These are phyloP conservation scores for Scenedesmus sp. DNA, from an alignment of 163 green algal species.

Conservation along the genomic window DNA sequence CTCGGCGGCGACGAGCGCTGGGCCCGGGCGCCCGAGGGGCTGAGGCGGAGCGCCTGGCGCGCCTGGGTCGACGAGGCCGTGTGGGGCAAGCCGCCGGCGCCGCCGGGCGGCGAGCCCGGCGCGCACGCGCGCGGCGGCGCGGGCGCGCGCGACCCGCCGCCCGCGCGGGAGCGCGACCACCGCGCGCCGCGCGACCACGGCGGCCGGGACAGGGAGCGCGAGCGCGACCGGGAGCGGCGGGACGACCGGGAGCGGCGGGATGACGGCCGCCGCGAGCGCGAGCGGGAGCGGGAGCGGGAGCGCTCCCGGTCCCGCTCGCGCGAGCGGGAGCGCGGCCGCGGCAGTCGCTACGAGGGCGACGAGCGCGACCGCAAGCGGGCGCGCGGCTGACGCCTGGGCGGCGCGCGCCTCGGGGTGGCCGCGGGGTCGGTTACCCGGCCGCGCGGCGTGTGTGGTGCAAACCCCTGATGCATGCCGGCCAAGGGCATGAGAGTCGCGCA, in stretches of 20 bases:
- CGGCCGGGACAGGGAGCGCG: not conserved
- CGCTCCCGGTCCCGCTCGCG: no score
- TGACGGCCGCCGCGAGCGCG: not conserved
- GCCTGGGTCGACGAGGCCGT: constrained; percentile 30
- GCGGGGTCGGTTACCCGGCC: no score
- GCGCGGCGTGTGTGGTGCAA: no score
- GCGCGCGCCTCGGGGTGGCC: no score
- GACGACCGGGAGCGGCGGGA: not conserved
- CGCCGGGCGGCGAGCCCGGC: not conserved
- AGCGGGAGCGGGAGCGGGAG: constrained; percentile 14
- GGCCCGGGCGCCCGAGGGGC: not conserved
- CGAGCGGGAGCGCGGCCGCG: not conserved
- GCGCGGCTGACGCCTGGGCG: no score
- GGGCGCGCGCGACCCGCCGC: not conserved
- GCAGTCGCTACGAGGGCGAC: not conserved
- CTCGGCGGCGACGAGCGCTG: constrained; percentile 1
- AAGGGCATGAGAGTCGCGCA: no score
- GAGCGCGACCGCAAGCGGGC: no score
- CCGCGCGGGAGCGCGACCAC: not conserved
- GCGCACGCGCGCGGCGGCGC: not conserved
- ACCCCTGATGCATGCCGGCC: no score
- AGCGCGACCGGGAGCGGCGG: not conserved
- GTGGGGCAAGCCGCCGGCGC: constrained; percentile 21
- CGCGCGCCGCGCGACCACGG: not conserved
- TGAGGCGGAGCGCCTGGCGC: constrained; percentile 10